These are phyloP conservation scores for Calocera cornea DNA, from an alignment of 768 basidiomycete species.

Conservation along the genomic window DNA sequence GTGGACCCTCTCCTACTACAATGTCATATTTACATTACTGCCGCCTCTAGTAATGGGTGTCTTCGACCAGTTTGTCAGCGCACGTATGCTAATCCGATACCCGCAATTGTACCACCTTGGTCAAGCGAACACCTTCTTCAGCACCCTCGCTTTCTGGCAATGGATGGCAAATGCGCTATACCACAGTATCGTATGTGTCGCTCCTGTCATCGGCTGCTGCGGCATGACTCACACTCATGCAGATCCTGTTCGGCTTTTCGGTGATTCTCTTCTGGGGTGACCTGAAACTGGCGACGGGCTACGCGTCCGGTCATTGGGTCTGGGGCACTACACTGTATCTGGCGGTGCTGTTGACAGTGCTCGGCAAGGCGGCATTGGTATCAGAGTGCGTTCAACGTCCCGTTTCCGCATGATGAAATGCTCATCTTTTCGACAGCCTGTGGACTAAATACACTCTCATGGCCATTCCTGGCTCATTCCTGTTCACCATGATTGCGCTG, in stretches of 20 bases:
- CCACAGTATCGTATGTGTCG: conserved; percentile 60
- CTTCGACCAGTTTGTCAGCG: conserved; percentile 97
- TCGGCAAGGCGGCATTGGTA: conserved; percentile 92
- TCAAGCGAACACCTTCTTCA: conserved; percentile 88
- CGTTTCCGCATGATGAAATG: conserved; percentile 4
- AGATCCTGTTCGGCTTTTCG: conserved; percentile 83
- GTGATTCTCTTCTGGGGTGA: conserved; percentile 89
- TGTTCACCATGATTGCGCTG: conserved; percentile 91
- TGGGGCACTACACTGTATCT: conserved; percentile 98
- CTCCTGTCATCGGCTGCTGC: neutral
- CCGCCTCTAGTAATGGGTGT: conserved; percentile 95
- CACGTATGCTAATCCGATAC: conserved; percentile 89
- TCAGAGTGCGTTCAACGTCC: conserved; percentile 65
- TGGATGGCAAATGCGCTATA: conserved; percentile 84
- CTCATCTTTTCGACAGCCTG: conserved; percentile 38
- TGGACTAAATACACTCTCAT: conserved; percentile 90
- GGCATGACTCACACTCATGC: conserved; percentile 4
- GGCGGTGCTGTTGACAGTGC: conserved; percentile 80
- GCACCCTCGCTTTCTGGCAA: conserved; percentile 79
- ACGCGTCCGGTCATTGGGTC: conserved; percentile 90
- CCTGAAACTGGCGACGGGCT: conserved; percentile 62
- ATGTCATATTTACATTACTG: conserved; percentile 88
- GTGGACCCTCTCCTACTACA: conserved; percentile 95
- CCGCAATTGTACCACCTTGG: conserved; percentile 92
- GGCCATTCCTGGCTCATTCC: conserved; percentile 95